These are phyloP conservation scores for Phytophthora uliginosa DNA, from an alignment of 352 stramenopile species.

Conservation along the genomic window DNA sequence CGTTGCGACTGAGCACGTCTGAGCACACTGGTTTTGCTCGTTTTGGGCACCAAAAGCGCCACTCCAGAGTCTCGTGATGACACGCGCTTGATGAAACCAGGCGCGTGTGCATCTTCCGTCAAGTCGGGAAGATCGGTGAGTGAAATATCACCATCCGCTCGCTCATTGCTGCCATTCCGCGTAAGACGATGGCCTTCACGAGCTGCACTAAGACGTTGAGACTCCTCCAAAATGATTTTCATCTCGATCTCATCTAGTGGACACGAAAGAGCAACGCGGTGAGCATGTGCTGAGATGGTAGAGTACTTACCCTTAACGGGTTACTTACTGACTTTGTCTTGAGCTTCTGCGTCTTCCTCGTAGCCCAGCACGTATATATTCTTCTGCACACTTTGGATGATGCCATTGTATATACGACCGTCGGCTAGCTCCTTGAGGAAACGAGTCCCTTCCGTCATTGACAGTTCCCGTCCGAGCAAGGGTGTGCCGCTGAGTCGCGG, in stretches of 20 bases:
- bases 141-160: slow-evolving; percentile 60
- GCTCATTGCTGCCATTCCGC: slow-evolving; percentile 5
- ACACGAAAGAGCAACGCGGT: not conserved
- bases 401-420: slow-evolving; percentile 72
- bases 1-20: slow-evolving; percentile 54
- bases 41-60: slow-evolving; percentile 23
- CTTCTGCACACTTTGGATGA: slow-evolving; percentile 56
- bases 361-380: slow-evolving; percentile 70
- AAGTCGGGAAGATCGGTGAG: slow-evolving; percentile 69
- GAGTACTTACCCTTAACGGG: not conserved
- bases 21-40: slow-evolving; percentile 27
- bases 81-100: slow-evolving; percentile 46
- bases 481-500: not conserved
- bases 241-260: slow-evolving; percentile 79
- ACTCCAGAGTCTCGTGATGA: slow-evolving; percentile 44
- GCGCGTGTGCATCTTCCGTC: slow-evolving; percentile 17
- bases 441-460: slow-evolving; percentile 62
- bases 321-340: slow-evolving; percentile 77
- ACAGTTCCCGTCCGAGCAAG: slow-evolving; percentile 17
- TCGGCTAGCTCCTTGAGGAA: slow-evolving; percentile 84
- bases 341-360: slow-evolving; percentile 61
- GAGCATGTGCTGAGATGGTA: not conserved
- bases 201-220: slow-evolving; percentile 52
- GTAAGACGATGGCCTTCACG: slow-evolving; percentile 34
- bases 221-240: slow-evolving; percentile 82